Evolutionary conservation across 2,329 filamentous ascomycete species (phyloP).

Genomic region (Botrytis elliptica): DNA sequence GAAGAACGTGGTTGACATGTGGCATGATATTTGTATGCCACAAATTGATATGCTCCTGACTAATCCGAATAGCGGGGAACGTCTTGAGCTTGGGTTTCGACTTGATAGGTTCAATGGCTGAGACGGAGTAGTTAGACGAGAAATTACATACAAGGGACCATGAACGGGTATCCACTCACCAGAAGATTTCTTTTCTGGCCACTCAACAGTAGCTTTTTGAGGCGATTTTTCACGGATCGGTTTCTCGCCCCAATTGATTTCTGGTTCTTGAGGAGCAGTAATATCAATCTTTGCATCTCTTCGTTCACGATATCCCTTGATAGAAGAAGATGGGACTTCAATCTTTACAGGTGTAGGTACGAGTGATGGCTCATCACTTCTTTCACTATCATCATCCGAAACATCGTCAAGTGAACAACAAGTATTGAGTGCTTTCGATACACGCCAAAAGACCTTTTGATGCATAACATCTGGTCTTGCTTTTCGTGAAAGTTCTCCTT

Average conservation of each 20-base stretch:
- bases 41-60: slow-evolving; percentile 62
- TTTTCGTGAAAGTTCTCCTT: slow-evolving; percentile 54
- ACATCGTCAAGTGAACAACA: slow-evolving; percentile 62
- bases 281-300: slow-evolving; percentile 21
- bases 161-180: slow-evolving; percentile 21
- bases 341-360: slow-evolving; percentile 28
- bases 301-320: slow-evolving; percentile 24
- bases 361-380: slow-evolving; percentile 46
- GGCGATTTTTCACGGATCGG: slow-evolving; percentile 26
- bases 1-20: slow-evolving; percentile 68
- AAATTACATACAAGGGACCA: neutral
- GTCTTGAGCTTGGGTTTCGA: slow-evolving; percentile 50
- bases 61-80: slow-evolving; percentile 58
- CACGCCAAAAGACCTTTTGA: slow-evolving; percentile 56
- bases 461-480: slow-evolving; percentile 52
- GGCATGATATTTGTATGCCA: slow-evolving; percentile 73
- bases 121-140: slow-evolving; percentile 15
- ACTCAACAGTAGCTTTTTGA: slow-evolving; percentile 18
- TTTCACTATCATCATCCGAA: slow-evolving; percentile 53
- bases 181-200: slow-evolving; percentile 31
- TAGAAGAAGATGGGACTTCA: slow-evolving; percentile 29
- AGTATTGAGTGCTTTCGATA: slow-evolving; percentile 51
- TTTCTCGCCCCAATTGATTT: slow-evolving; percentile 32
- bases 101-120: slow-evolving; percentile 27
- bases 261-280: slow-evolving; percentile 21